Base-by-base conservation (phyloP, 2,329 filamentous ascomycete genomes). In the Elsinoe perseae region DNA sequence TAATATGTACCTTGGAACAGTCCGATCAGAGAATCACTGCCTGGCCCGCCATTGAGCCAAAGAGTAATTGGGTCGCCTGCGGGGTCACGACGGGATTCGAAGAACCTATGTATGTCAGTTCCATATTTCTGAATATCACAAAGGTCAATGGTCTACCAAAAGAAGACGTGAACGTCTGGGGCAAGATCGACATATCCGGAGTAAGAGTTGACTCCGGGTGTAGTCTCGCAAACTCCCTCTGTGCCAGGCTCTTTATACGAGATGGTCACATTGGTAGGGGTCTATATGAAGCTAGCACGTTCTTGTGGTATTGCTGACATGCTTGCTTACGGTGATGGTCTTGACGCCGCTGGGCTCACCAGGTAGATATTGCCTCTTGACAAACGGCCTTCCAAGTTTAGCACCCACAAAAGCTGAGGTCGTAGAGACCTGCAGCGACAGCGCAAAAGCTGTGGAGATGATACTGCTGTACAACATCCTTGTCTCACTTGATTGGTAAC, bases 41-140 rank as follows among this genome's bases (percentile, higher is more conserved):
- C 80, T 0, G 81, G 81, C 0, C 81, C 81, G 16, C 81, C 80
- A 57, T 81, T 81, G 65, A 84, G 74, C 76, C 80, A 84, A 27
- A 83, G 76, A 0, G 77, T 74, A 2, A 84, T 68, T 0, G 81
- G 81, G 0, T 80, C 80, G 62, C 78, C 77, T 7, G 67, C 63
- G 1, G 81, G 75, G 63, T 80, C 74, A 54, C 80, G 77, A 14
- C 80, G 72, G 0, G 80, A 74, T 59, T 83, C 80, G 61, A 85
- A 84, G 64, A 82, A 84, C 48, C 48, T 52, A 30, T 9, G 12
- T 12, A 14, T 36, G 4, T 36, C 5, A 6, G 32, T 7, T 36
- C 4, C 12, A 5, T 6, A 7, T 36, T 14, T 36, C 6, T 30
- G 30, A n/a, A 4, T 3, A 18, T 18, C n/a, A n/a, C n/a, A n/a